A percentile compares a stretch with the other conserved stretches of the same genome.
These are phyloP conservation scores for Malassezia globosa DNA, from an alignment of 1,284 basidiomycete species.

Conservation along the genomic window DNA sequence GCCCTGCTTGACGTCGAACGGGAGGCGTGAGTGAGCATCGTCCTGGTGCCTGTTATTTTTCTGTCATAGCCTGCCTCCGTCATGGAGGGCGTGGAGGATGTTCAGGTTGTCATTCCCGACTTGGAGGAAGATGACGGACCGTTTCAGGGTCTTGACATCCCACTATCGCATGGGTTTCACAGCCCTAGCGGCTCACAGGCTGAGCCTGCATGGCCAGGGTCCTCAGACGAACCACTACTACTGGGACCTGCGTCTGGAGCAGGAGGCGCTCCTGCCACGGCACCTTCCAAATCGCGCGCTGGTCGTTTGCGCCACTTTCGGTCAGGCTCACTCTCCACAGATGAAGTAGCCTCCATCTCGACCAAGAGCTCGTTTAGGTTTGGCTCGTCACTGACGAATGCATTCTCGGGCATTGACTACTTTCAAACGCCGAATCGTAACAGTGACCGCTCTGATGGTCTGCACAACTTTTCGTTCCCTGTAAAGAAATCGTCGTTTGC, in stretches of 20 bases:
- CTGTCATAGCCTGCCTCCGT: too few relatives aligned
- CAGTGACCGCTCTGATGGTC: background rate
- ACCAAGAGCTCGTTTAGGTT: slow-evolving; percentile 3
- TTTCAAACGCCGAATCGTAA: slow-evolving; percentile 5
- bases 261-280: too few relatives aligned
- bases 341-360: background rate
- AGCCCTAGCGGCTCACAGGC: background rate
- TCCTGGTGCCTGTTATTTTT: too few relatives aligned
- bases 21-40: too few relatives aligned
- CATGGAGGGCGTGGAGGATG: slow-evolving; percentile 5
- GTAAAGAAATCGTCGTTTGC: slow-evolving; percentile 20
- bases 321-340: background rate
- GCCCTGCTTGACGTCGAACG: too few relatives aligned
- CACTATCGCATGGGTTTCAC: background rate
- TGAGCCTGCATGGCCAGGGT: too few relatives aligned
- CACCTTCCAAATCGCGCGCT: background rate
- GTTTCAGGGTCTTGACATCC: slow-evolving; percentile 8
- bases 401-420: background rate
- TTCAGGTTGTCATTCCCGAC: slow-evolving; percentile 42
- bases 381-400: slow-evolving; percentile 5
- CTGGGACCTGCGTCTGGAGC: too few relatives aligned
- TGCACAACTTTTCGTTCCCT: slow-evolving; percentile 16
- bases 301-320: slow-evolving; percentile 2
- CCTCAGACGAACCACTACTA: too few relatives aligned
- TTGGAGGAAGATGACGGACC: slow-evolving; percentile 36